Evolutionary conservation across 192 early-diverging fungal species (phyloP), one percentile per base, ranked within the genome.

Genomic region (Coemansia sp.): DNA sequence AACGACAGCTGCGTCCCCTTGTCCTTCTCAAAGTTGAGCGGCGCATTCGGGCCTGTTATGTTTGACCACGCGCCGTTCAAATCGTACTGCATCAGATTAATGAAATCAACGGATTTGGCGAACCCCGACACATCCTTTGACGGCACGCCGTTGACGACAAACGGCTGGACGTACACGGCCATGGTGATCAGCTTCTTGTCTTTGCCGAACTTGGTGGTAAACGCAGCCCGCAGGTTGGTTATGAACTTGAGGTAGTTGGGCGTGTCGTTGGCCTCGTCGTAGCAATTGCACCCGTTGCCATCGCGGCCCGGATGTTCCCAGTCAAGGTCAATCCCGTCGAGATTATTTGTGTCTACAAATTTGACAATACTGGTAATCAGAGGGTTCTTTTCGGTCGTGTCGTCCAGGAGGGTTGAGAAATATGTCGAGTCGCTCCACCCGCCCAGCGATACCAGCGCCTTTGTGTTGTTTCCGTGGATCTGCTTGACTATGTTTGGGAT

Each of bases 301-400:
- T 36, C 47, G 36, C 70, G 63, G 11, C 83, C 82, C 10, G 85
- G 90, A 62, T 87, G 26, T 3, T 91, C 91, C 88, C 84, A 91
- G 67, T 90, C 91, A 63, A 93, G 83, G 71, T 92, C 90, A 36
- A 92, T 73, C 26, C 91, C 91, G 69, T 91, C 90, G 1, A 90
- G 76, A 8, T 84, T 67, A 56, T 86, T 85, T 4, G 68, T 66
- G 32, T 75, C 80, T 9, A 89, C 73, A 41, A 83, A 71, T 8
- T 69, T 46, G 15, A 85, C 43, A 9, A 85, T 85, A 47, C 80
- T 83, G 39, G 55, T 65, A 11, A 87, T 74, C 58, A 88, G 81
- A 0, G 70, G 70, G 41, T 72, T 66, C 18, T 84, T 76, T 1
- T 61, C 59, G 8, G 47, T 26, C 2, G 58, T 16, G 51, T 65